Percentiles rank a stretch among this genome's conserved stretches.
Conservation (phyloP, 768 basidiomycete genomes). For the Cystofilobasidium macerans region DNA sequence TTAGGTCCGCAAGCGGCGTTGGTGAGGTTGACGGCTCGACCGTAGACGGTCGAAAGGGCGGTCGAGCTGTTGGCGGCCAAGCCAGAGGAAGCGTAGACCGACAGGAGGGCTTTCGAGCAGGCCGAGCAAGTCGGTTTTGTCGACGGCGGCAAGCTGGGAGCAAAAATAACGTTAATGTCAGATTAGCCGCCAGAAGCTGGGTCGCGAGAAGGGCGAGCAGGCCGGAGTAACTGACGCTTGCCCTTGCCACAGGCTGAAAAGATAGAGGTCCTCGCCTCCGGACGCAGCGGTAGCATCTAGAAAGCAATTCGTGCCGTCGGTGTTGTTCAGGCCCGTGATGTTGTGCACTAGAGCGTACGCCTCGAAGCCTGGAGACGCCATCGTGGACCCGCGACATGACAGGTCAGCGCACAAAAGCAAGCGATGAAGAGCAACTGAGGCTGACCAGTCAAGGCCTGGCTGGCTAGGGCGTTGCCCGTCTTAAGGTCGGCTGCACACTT, state of each 20-base stretch:
- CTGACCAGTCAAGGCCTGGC: conserved; percentile 23
- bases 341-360: too few species aligned
- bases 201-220: too few species aligned
- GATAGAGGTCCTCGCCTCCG: too few species aligned
- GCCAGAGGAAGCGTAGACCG: conserved; percentile 42
- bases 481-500: conserved; percentile 10
- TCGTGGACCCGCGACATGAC: not conserved
- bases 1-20: not conserved
- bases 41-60: conserved; percentile 4
- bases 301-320: too few species aligned
- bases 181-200: too few species aligned
- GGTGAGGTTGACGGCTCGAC: not conserved
- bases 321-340: too few species aligned
- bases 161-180: not conserved
- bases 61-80: conserved; percentile 15
- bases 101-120: conserved; percentile 55
- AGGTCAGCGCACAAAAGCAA: too few species aligned
- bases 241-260: too few species aligned
- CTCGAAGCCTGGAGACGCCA: not conserved
- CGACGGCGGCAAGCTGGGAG: conserved; percentile 42
- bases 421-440: not conserved
- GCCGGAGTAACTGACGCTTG: too few species aligned
- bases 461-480: conserved; percentile 13
- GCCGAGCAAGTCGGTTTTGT: conserved; percentile 49
- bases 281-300: too few species aligned